These are phyloP conservation scores for Ustilago nuda DNA, from an alignment of 1,284 basidiomycete genomes.

Conservation along the genomic window DNA sequence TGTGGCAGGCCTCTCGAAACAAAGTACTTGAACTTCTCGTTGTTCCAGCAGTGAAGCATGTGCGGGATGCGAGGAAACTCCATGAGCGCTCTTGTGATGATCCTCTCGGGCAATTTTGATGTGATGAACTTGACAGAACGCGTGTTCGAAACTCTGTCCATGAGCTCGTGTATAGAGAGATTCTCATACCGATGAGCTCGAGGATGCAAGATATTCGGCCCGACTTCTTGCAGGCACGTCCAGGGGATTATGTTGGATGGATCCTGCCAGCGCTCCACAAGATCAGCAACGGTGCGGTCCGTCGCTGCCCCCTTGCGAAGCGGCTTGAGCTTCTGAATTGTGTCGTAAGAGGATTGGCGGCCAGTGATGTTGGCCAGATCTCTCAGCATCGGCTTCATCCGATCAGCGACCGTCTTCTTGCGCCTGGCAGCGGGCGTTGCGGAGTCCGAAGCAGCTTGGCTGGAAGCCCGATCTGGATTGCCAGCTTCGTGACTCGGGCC, in stretches of 20 bases:
- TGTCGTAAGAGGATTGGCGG: slow-evolving; percentile 28
- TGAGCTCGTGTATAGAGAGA: slow-evolving; percentile 29
- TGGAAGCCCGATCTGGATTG: slow-evolving; percentile 2
- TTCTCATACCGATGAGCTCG: slow-evolving; percentile 21
- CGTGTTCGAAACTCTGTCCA: slow-evolving; percentile 26
- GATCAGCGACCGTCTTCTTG: slow-evolving; percentile 25
- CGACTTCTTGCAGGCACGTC: slow-evolving; percentile 32
- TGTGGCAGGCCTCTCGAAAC: slow-evolving; percentile 12
- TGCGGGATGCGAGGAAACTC: slow-evolving; percentile 44
- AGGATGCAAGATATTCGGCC: slow-evolving; percentile 29
- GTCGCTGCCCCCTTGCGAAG: slow-evolving; percentile 10
- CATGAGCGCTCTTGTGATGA: slow-evolving; percentile 35
- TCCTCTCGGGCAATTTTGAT: slow-evolving; percentile 21
- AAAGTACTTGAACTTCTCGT: slow-evolving; percentile 36
- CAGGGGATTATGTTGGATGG: slow-evolving; percentile 42
- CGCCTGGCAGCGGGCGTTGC: background rate
- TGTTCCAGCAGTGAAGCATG: slow-evolving; percentile 40
- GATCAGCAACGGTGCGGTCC: slow-evolving; percentile 18
- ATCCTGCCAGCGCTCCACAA: slow-evolving; percentile 39
- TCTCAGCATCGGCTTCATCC: slow-evolving; percentile 32
- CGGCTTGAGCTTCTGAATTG: slow-evolving; percentile 30
- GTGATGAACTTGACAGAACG: slow-evolving; percentile 19
- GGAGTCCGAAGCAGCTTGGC: slow-evolving; percentile 20
- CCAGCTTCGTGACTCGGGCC: background rate
- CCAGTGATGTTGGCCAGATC: slow-evolving; percentile 24